Conservation (phyloP, 2,329 filamentous ascomycete species). For the Colletotrichum limetticola region DNA sequence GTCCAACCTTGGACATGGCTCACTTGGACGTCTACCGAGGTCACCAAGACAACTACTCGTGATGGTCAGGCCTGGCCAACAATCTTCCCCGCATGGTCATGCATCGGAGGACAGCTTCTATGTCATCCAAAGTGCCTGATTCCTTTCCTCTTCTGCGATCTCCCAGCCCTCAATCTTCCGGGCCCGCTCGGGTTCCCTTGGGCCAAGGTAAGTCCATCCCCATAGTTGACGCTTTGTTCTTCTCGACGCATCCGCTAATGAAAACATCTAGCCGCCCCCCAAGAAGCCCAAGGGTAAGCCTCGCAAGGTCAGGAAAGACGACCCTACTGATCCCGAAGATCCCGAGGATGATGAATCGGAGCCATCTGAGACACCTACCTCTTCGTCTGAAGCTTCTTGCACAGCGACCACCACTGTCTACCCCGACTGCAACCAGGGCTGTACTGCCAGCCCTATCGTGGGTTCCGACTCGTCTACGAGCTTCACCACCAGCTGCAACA, state of each 20-base stretch:
- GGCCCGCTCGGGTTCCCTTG: conserved; percentile 15
- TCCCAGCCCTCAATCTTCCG: neutral
- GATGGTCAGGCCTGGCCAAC: conserved; percentile 4
- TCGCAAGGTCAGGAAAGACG: neutral
- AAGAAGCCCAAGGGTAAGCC: conserved; percentile 5
- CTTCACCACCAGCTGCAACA: conserved; percentile 18
- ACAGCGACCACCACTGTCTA: conserved; percentile 20
- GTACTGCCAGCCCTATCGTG: conserved; percentile 10
- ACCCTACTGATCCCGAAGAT: conserved; percentile 5
- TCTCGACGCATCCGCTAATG: neutral
- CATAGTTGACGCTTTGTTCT: neutral
- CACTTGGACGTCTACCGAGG: conserved; percentile 15
- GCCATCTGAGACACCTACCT: neutral
- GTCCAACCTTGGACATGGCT: neutral
- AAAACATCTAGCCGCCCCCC: neutral
- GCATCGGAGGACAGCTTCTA: conserved; percentile 1
- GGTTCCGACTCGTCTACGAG: neutral
- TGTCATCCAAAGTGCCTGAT: conserved; percentile 15
- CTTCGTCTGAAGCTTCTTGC: conserved; percentile 15
- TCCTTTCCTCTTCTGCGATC: conserved; percentile 4
- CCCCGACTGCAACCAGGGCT: conserved; percentile 20
- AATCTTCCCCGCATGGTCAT: conserved; percentile 16
- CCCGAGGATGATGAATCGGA: conserved; percentile 10
- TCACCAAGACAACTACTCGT: conserved; percentile 1
- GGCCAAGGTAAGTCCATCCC: conserved; percentile 43